A percentile compares a stretch with the other conserved stretches of the same genome.
These are phyloP conservation scores for Cladosporium cucumerinum DNA, from an alignment of 2,329 filamentous ascomycete species.

Conservation along the genomic window DNA sequence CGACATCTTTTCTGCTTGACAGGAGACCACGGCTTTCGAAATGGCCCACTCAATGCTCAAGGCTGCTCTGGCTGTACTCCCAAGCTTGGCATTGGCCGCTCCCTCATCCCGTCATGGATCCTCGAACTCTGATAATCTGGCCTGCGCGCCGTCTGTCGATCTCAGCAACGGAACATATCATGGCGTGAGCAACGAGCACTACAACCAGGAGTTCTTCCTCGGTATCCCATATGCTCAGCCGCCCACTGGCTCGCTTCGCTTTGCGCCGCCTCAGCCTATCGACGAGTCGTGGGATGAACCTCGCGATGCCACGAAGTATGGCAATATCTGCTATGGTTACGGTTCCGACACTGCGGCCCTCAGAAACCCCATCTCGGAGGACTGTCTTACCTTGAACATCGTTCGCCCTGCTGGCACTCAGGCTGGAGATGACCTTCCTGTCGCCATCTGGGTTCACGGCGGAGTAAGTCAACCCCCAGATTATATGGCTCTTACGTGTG, in stretches of 20 bases:
- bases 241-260: slow-evolving; percentile 34
- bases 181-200: slow-evolving; percentile 16
- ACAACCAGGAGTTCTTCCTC: slow-evolving; percentile 40
- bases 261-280: slow-evolving; percentile 24
- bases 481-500: neutral
- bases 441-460: slow-evolving; percentile 61
- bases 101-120: neutral
- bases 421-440: slow-evolving; percentile 47
- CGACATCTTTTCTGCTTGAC: slow-evolving; percentile 6
- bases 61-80: slow-evolving; percentile 2
- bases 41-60: slow-evolving; percentile 1
- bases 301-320: slow-evolving; percentile 29
- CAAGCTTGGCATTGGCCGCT: slow-evolving; percentile 7
- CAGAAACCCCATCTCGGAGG: slow-evolving; percentile 39
- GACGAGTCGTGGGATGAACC: slow-evolving; percentile 8
- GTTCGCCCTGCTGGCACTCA: slow-evolving; percentile 41
- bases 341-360: slow-evolving; percentile 4
- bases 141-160: slow-evolving; percentile 9
- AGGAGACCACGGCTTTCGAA: neutral
- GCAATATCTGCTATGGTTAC: slow-evolving; percentile 35
- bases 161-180: slow-evolving; percentile 4
- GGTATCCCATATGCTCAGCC: slow-evolving; percentile 37
- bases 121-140: neutral
- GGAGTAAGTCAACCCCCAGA: slow-evolving; percentile 40
- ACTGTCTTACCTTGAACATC: slow-evolving; percentile 60